phyloP scores from a whole-genome alignment of 1,284 basidiomycete species.

The Coriolopsis trogii region DNA sequence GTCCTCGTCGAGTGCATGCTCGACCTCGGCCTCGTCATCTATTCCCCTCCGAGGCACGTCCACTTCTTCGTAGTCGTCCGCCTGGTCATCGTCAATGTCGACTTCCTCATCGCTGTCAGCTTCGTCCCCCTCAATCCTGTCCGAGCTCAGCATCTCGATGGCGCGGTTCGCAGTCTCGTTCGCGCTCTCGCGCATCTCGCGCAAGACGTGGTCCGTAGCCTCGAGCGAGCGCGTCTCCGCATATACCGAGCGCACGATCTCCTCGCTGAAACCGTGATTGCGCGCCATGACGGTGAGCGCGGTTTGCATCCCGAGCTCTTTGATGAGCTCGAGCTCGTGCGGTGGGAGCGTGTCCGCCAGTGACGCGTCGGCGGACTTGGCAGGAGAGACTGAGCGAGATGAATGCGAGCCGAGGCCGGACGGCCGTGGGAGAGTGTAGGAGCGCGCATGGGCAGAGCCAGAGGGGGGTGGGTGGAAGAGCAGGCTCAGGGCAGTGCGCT shows the following conservation, averaged over 20 bases:
- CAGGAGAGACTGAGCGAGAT: constrained; percentile 5
- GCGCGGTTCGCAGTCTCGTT: constrained; percentile 17
- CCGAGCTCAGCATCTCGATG: background rate
- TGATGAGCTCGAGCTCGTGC: constrained; percentile 17
- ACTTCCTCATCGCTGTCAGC: background rate
- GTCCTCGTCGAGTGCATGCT: constrained; percentile 12
- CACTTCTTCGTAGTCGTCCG: background rate
- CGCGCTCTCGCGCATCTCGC: constrained; percentile 25
- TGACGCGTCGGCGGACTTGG: background rate
- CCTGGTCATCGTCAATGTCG: background rate
- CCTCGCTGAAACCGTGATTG: constrained; percentile 28
- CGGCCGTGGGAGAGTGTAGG: constrained; percentile 3
- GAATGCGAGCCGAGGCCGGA: background rate
- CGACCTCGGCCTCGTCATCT: constrained; percentile 1
- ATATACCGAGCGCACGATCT: constrained; percentile 20
- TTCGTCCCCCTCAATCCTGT: constrained; percentile 1
- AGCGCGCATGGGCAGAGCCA: background rate
- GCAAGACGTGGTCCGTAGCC: constrained; percentile 21
- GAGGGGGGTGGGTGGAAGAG: constrained; percentile 7
- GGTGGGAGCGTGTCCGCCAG: constrained; percentile 10
- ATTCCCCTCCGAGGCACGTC: background rate
- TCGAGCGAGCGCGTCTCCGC: constrained; percentile 18
- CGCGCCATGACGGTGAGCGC: constrained; percentile 26
- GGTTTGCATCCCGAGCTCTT: constrained; percentile 19
- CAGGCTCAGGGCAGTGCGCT: constrained; percentile 8